Evolutionary conservation across 140 eudicot species (phyloP).

Genomic region (Erigeron philadelphicus): DNA sequence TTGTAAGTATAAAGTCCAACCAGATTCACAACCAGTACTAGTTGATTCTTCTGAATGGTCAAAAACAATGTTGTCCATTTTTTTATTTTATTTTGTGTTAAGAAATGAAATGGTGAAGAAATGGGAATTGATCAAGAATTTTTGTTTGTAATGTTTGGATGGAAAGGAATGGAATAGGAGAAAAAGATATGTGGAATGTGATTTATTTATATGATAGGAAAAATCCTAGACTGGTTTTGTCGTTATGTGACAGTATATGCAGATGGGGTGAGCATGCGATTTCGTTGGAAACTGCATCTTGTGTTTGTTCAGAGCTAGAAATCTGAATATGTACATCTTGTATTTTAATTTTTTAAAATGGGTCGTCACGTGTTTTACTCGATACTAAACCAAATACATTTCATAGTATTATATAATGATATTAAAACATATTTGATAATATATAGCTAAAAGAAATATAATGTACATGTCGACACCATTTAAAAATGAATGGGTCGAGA

Average conservation of each 20-base stretch:
- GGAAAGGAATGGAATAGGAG: not conserved
- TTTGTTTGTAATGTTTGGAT: not conserved
- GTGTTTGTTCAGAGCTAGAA: conserved; percentile 25
- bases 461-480: not conserved
- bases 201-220: conserved; percentile 26
- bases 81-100: conserved; percentile 2
- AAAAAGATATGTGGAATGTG: conserved; percentile 25
- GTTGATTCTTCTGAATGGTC: conserved; percentile 39
- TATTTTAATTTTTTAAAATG: not conserved
- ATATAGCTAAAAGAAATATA: too few species aligned
- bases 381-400: not conserved
- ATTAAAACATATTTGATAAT: too few species aligned
- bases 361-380: too few species aligned
- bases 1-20: conserved; percentile 75
- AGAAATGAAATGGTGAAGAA: conserved; percentile 5
- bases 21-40: conserved; percentile 76
- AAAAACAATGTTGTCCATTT: conserved; percentile 36
- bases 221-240: conserved; percentile 58
- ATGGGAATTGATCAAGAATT: conserved; percentile 21
- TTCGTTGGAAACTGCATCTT: conserved; percentile 51
- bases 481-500: not conserved
- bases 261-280: conserved; percentile 38
- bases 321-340: conserved; percentile 2
- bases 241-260: conserved; percentile 33
- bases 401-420: not conserved